A percentile compares a stretch with the other conserved stretches of the same genome.
phyloP scores from a whole-genome alignment of 192 early-diverging fungal species.

The Funneliformis mosseae region DNA sequence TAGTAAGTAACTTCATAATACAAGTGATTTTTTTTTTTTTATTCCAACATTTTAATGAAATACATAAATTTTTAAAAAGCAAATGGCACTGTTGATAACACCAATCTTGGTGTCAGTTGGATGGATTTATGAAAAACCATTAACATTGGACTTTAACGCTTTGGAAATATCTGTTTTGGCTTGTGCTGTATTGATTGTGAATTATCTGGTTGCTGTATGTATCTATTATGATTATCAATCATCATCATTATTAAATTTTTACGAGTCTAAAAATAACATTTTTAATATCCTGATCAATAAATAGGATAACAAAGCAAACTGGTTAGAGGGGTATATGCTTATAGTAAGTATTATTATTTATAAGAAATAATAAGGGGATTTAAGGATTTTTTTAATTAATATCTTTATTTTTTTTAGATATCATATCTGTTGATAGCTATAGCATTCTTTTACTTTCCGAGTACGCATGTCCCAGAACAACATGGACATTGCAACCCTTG shows the following conservation, averaged over 20 bases:
- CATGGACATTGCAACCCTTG: neutral
- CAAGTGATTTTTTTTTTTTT: neutral
- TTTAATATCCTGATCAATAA: no score
- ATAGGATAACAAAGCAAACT: constrained; percentile 77
- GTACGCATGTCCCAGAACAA: neutral
- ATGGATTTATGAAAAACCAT: constrained; percentile 75
- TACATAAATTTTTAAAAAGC: constrained; percentile 37
- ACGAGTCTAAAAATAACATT: no score
- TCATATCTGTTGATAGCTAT: constrained; percentile 16
- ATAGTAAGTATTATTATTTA: constrained; percentile 46
- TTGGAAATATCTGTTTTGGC: constrained; percentile 82
- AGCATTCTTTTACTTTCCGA: constrained; percentile 23
- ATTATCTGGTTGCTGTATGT: constrained; percentile 66
- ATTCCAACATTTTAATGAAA: neutral
- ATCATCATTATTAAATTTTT: no score
- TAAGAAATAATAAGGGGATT: neutral
- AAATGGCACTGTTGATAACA: constrained; percentile 82
- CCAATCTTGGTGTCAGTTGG: constrained; percentile 73
- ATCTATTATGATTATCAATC: neutral
- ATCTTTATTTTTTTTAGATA: neutral
- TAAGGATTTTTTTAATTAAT: neutral
- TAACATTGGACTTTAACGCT: constrained; percentile 80
- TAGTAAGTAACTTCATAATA: constrained; percentile 1
- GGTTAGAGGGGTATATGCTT: constrained; percentile 88
- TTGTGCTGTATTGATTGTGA: constrained; percentile 74